phyloP scores from a whole-genome alignment of 176 grass and related monocot genomes.

The Aegilops speltoides region DNA sequence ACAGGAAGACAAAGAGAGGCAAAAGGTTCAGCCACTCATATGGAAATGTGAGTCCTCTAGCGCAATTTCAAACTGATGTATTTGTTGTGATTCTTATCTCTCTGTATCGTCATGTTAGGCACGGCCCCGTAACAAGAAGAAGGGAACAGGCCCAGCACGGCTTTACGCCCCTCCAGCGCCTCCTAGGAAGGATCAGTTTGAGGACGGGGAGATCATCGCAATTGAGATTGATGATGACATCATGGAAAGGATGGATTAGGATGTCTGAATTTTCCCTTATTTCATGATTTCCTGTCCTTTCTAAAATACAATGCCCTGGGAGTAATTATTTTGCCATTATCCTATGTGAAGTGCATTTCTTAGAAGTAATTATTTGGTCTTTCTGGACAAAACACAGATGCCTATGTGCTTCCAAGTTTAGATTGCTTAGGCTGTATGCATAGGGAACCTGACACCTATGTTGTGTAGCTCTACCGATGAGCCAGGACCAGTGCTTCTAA shows the following conservation, averaged over 20 bases:
- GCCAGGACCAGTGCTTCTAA: neutral
- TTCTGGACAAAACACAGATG: neutral
- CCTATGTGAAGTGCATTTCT: constrained; percentile 20
- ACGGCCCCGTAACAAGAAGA: constrained; percentile 65
- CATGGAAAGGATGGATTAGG: constrained; percentile 56
- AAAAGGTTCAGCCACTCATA: constrained; percentile 84
- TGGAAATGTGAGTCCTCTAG: constrained; percentile 55
- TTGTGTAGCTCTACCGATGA: neutral
- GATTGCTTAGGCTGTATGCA: neutral
- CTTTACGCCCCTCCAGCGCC: constrained; percentile 47
- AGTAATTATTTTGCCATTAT: constrained; percentile 29
- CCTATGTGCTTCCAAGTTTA: neutral
- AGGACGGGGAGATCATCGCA: constrained; percentile 55
- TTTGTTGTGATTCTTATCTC: neutral
- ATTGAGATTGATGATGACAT: constrained; percentile 73
- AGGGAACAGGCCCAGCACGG: constrained; percentile 64
- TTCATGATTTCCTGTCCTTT: neutral
- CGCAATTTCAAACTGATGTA: neutral
- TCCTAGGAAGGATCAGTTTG: constrained; percentile 65
- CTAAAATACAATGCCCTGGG: neutral
- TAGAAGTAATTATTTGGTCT: neutral
- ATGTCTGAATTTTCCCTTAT: constrained; percentile 15
- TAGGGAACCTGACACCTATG: neutral
- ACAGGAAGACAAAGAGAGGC: constrained; percentile 68
- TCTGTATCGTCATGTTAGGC: constrained; percentile 28